Evolutionary conservation across 805 yeast genomes (phyloP).

Genomic region (Metschnikowia koreensis): DNA sequence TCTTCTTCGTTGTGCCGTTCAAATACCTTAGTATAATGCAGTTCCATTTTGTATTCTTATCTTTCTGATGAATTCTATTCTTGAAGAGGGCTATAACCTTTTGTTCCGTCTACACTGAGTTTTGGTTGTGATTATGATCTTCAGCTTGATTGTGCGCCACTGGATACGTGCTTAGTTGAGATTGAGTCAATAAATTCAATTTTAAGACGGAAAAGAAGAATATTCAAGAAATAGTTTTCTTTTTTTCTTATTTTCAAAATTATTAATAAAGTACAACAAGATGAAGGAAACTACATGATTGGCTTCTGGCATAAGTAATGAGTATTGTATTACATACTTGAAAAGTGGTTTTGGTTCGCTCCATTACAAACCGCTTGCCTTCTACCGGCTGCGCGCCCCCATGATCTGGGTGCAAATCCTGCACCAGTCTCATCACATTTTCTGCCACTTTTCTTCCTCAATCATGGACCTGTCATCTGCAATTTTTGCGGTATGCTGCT

Average conservation of each 20-base stretch:
- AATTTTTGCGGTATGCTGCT: constrained; percentile 24
- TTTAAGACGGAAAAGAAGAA: neutral
- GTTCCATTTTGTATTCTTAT: neutral
- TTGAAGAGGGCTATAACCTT: too few relatives aligned
- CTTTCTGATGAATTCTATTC: neutral
- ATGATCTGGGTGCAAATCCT: constrained; percentile 20
- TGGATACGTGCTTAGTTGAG: neutral
- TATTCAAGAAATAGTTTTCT: neutral
- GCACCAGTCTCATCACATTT: constrained; percentile 20
- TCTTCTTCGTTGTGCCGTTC: constrained; percentile 2
- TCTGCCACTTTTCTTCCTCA: constrained; percentile 16
- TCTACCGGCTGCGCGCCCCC: neutral
- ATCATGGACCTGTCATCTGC: constrained; percentile 15
- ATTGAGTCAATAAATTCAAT: neutral
- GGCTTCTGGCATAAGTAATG: neutral
- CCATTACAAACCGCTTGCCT: neutral
- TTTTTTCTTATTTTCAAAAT: too few relatives aligned
- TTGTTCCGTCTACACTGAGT: neutral
- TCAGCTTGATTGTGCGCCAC: neutral
- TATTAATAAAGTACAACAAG: neutral
- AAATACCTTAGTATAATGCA: neutral
- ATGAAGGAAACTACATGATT: neutral
- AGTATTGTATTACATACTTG: constrained; percentile 1
- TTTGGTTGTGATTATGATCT: neutral
- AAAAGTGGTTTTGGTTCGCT: constrained; percentile 2